Evolutionary conservation across 2,329 filamentous ascomycete species (phyloP).

Genomic region (Stachybotrys chlorohalonatus): DNA sequence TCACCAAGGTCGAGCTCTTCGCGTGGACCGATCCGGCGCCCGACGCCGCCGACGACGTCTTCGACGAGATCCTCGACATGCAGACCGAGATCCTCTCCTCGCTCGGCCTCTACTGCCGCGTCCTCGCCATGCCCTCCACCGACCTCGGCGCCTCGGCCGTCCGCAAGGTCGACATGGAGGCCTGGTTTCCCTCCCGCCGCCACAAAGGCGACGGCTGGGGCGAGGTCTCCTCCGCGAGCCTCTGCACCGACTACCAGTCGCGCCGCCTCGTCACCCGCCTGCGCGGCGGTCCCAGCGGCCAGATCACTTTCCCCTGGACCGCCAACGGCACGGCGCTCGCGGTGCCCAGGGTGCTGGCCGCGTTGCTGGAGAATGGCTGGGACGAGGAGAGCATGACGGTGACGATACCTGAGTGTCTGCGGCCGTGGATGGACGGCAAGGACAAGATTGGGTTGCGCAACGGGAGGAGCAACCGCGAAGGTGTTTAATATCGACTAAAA

Average conservation of each 20-base stretch:
- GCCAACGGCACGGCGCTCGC: constrained; percentile 92
- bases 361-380: constrained; percentile 86
- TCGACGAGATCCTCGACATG: constrained; percentile 78
- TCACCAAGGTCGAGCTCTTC: constrained; percentile 97
- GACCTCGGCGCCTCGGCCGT: constrained; percentile 85
- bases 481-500: constrained; percentile 8
- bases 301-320: constrained; percentile 72
- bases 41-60: constrained; percentile 46
- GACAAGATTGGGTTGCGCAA: constrained; percentile 47
- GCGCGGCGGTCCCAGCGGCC: constrained; percentile 39
- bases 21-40: constrained; percentile 67
- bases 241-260: constrained; percentile 92
- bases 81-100: constrained; percentile 74
- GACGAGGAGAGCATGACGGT: constrained; percentile 60
- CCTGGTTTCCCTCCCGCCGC: constrained; percentile 76
- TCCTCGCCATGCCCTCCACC: constrained; percentile 83
- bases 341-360: constrained; percentile 80
- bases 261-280: constrained; percentile 71
- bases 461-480: constrained; percentile 16
- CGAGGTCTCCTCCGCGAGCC: constrained; percentile 82
- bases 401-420: constrained; percentile 66
- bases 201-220: constrained; percentile 63
- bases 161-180: constrained; percentile 89
- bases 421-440: constrained; percentile 74
- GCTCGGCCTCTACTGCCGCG: constrained; percentile 73